Conservation (phyloP, 495 filamentous ascomycete genomes). For the Penicillium odoratum region DNA sequence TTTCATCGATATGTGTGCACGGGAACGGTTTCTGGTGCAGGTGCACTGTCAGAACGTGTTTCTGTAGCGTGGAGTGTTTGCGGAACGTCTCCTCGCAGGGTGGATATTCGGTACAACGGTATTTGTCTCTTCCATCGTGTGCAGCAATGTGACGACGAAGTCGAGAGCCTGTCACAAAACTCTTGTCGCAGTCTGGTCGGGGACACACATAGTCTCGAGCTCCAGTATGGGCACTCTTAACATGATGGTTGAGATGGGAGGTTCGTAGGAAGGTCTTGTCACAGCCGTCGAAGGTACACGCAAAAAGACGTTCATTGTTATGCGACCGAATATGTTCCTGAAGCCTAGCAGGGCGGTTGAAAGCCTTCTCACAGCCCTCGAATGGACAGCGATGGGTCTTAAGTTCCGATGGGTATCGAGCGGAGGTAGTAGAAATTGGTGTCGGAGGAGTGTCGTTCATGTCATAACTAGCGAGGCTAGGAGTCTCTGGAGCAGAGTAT, state of each 20-base stretch:
- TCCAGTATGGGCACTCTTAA: constrained; percentile 76
- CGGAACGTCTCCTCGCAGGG: constrained; percentile 79
- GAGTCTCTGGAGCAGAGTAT: constrained; percentile 32
- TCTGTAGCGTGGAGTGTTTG: constrained; percentile 82
- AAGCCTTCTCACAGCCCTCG: constrained; percentile 73
- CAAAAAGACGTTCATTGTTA: constrained; percentile 72
- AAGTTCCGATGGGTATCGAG: constrained; percentile 63
- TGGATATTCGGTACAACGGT: constrained; percentile 69
- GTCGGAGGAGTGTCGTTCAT: constrained; percentile 52
- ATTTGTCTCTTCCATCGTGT: constrained; percentile 68
- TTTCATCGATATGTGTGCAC: constrained; percentile 59
- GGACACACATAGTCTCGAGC: constrained; percentile 70
- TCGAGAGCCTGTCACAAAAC: constrained; percentile 73
- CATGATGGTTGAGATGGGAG: constrained; percentile 79
- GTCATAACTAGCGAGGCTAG: constrained; percentile 33
- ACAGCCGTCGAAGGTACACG: constrained; percentile 67
- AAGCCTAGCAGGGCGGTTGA: constrained; percentile 81
- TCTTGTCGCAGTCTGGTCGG: constrained; percentile 71
- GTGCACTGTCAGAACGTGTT: constrained; percentile 75
- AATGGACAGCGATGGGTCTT: constrained; percentile 73
- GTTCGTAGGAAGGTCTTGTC: constrained; percentile 78
- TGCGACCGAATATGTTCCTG: constrained; percentile 78
- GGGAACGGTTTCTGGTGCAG: constrained; percentile 65
- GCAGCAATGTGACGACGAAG: constrained; percentile 66
- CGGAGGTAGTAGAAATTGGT: constrained; percentile 53